A percentile compares a stretch with the other conserved stretches of the same genome.
Evolutionary conservation across 1,284 basidiomycete species (phyloP).

Genomic region (Exsudoporus floridanus): DNA sequence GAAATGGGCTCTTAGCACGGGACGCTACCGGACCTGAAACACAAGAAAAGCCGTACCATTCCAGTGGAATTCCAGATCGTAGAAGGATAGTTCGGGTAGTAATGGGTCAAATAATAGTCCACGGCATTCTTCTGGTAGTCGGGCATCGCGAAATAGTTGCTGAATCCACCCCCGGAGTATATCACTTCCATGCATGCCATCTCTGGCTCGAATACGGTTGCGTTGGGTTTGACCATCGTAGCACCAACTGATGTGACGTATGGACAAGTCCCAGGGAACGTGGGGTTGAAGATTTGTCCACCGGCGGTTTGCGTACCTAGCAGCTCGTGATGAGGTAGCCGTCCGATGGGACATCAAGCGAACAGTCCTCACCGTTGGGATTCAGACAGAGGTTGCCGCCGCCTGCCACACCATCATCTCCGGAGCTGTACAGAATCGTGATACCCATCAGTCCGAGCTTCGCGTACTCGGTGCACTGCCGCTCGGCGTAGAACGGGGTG

Average conservation of each 20-base stretch:
- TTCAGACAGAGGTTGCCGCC: constrained; percentile 40
- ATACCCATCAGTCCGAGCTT: constrained; percentile 48
- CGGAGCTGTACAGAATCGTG: constrained; percentile 50
- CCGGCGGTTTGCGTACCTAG: constrained; percentile 1
- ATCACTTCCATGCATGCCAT: constrained; percentile 31
- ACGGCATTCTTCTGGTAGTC: constrained; percentile 38
- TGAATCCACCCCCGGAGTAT: constrained; percentile 47
- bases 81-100: constrained; percentile 31
- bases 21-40: not conserved
- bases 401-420: constrained; percentile 52
- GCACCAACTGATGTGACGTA: constrained; percentile 50
- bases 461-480: constrained; percentile 59
- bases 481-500: constrained; percentile 43
- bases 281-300: constrained; percentile 48
- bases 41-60: not conserved
- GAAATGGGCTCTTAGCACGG: not conserved
- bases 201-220: constrained; percentile 34
- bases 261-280: constrained; percentile 46
- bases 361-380: constrained; percentile 31
- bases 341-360: not conserved
- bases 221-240: constrained; percentile 41
- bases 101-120: constrained; percentile 17
- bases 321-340: not conserved
- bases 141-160: constrained; percentile 40
- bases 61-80: constrained; percentile 49